Evolutionary conservation across 306 rosid genomes (phyloP), one percentile per base, ranked within the genome.

Genomic region (Pterocarpus santalinus): DNA sequence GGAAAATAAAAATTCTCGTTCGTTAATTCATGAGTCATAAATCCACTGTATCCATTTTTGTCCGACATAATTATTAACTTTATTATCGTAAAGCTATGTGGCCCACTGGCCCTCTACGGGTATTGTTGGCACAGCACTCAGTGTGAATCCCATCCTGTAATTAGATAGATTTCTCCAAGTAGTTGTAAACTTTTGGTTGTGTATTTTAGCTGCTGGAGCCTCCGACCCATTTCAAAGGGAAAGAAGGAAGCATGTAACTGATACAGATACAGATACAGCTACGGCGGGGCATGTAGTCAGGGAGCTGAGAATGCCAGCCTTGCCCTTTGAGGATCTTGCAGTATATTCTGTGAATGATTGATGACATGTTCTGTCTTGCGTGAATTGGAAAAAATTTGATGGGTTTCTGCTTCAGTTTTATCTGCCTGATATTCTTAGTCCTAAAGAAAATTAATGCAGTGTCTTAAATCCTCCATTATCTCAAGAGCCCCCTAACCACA

Each of bases 341-440:
- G 81, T 83, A 87, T 82, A 80, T 87, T 83, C 74, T 87, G 36
- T 84, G 84, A n/a, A 87, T 83, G 85, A 87, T 86, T 1, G 87
- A 80, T 80, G 87, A 83, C 73, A 66, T 86, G 5, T 38, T 38
- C 41, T 8, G 47, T 43, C 10, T 8, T 4, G 47, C 47, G 47
- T 6, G 47, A 43, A 43, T 43, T 43, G 47, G 47, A 5, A 43
- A 43, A 43, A 43, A 4, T 6, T 4, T 38, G 41, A 38, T 38
- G 41, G 41, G 41, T 38, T 8, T 43, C 47, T 43, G 47, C 47
- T 43, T 43, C 47, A 5, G 47, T 5, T 43, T 43, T 5, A 8
- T 43, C 10, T 43, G 10, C 11, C 8, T 43, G 10, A 22, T 22
- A 43, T 43, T 8, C 47, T 43, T 43, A 43, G 47, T 43, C 47